Evolutionary conservation across 495 filamentous ascomycete species (phyloP).

Genomic region (Schizothecium vesticola): DNA sequence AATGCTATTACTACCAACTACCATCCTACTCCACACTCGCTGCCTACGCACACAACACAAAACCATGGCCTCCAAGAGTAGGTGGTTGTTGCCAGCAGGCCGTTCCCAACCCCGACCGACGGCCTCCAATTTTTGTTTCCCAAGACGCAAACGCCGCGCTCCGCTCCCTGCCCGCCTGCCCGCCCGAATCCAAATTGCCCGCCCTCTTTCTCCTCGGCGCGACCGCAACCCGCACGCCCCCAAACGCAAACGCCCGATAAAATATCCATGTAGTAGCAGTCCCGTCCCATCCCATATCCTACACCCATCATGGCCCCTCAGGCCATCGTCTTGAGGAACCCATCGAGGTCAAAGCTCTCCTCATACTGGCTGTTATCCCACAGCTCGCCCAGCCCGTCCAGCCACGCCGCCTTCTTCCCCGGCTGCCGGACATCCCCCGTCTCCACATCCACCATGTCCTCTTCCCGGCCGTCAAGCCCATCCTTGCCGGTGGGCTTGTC

Average conservation of each 20-base stretch:
- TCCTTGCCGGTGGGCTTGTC: constrained; percentile 55
- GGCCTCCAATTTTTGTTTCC: not conserved
- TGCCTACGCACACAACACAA: not conserved
- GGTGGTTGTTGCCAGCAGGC: not conserved
- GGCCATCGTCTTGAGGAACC: constrained; percentile 86
- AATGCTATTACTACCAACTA: not conserved
- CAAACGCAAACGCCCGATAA: not conserved
- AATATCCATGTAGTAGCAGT: not conserved
- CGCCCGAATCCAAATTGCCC: not conserved
- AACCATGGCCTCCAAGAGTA: not conserved
- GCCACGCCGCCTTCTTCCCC: constrained; percentile 86
- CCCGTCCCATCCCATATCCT: not conserved
- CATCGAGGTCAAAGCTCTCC: constrained; percentile 91
- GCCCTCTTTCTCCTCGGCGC: not conserved
- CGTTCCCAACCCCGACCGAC: not conserved
- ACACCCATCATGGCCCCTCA: not conserved
- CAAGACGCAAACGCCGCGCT: not conserved
- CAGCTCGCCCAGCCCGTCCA: constrained; percentile 90
- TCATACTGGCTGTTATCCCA: constrained; percentile 97
- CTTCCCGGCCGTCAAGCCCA: constrained; percentile 52
- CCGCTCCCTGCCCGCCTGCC: not conserved
- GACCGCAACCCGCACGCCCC: not conserved
- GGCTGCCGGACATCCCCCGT: constrained; percentile 89
- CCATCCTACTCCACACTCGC: not conserved
- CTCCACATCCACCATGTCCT: constrained; percentile 90